Evolutionary conservation across 2,329 filamentous ascomycete genomes (phyloP).

Genomic region (Talaromyces sp.): DNA sequence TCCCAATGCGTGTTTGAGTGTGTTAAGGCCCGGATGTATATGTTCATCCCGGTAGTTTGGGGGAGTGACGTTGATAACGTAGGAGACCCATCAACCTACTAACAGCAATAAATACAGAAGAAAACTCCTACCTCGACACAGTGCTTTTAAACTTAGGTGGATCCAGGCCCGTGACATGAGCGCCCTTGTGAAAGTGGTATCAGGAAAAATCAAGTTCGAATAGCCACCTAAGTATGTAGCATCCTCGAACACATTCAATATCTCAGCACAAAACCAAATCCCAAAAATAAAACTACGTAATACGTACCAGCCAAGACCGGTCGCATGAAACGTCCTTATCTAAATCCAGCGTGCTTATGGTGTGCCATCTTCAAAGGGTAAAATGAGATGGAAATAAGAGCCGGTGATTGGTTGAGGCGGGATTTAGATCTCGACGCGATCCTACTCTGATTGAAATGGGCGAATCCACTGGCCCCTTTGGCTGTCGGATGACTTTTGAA

Average conservation of each 20-base stretch:
- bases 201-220: no score
- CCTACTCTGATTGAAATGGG: conserved; percentile 7
- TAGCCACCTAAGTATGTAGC: not conserved
- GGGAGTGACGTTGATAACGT: no score
- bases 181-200: no score
- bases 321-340: not conserved
- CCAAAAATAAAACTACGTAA: not conserved
- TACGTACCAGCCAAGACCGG: not conserved
- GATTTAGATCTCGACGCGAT: conserved; percentile 11
- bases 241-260: not conserved
- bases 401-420: not conserved
- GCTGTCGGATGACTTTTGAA: conserved; percentile 1
- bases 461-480: conserved; percentile 2
- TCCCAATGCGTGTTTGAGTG: no score
- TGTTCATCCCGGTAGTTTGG: no score
- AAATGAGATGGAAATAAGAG: not conserved
- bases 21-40: no score
- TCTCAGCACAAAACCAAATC: not conserved
- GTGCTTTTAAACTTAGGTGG: no score
- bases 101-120: no score
- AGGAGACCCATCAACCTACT: no score
- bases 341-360: not conserved
- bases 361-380: not conserved
- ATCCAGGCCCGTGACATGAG: no score
- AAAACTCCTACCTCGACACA: no score